Conservation (phyloP, 108 stramenopile genomes). For the Aureococcus anophagefferens region DNA sequence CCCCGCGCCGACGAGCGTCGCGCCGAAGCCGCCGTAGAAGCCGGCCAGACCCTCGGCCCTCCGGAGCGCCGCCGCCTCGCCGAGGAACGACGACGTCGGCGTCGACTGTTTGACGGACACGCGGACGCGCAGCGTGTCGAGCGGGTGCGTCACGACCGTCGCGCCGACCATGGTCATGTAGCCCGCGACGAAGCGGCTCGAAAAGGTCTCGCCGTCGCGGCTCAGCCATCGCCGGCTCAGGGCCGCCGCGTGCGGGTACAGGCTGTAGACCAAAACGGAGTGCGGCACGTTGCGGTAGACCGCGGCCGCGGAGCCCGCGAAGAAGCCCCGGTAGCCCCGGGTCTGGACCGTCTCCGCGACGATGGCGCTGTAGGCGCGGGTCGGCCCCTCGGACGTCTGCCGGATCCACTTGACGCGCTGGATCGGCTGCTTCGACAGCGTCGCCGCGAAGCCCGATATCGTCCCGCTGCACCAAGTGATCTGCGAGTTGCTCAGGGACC, state of each 20-base stretch:
- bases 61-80: not conserved
- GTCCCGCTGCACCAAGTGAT: not conserved
- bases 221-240: not conserved
- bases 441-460: not conserved
- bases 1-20: slow-evolving; percentile 1
- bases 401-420: slow-evolving; percentile 5
- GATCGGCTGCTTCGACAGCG: not conserved
- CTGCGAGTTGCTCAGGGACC: not conserved
- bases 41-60: not conserved
- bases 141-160: not conserved
- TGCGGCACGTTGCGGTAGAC: not conserved
- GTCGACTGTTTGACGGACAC: not conserved
- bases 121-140: not conserved
- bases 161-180: not conserved
- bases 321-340: not conserved
- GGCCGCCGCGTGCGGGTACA: not conserved
- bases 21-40: not conserved
- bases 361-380: not conserved
- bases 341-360: not conserved
- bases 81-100: not conserved
- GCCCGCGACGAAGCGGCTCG: not conserved
- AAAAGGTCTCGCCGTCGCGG: not conserved
- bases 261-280: not conserved
- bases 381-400: not conserved
- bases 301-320: not conserved